Evolutionary conservation across 139 green algal genomes (phyloP).

Genomic region (Limnomonas spitsbergensis): DNA sequence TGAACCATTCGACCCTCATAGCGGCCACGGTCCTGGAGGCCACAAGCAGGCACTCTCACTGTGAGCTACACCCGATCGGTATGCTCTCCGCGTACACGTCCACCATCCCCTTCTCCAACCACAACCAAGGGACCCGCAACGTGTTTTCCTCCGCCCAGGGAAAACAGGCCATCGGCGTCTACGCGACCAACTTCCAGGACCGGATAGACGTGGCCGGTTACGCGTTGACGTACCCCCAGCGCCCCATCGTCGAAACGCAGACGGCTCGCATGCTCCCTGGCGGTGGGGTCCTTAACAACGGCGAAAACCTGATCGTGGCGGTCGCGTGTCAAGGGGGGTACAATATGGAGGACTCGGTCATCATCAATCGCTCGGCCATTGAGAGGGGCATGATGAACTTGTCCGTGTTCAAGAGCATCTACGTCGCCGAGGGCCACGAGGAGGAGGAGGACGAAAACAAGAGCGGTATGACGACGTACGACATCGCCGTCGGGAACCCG

Average conservation of each 20-base stretch:
- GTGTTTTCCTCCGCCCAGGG: slow-evolving; percentile 59
- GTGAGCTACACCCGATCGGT: slow-evolving; percentile 62
- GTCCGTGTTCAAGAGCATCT: slow-evolving; percentile 44
- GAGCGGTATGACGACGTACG: slow-evolving; percentile 37
- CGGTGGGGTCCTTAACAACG: slow-evolving; percentile 3
- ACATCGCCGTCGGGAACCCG: neutral
- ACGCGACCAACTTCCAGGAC: slow-evolving; percentile 54
- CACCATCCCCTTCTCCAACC: slow-evolving; percentile 67
- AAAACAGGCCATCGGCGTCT: slow-evolving; percentile 63
- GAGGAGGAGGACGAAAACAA: neutral
- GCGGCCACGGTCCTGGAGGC: slow-evolving; percentile 26
- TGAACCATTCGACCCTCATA: slow-evolving; percentile 60
- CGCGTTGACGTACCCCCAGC: slow-evolving; percentile 36
- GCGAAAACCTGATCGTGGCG: slow-evolving; percentile 59
- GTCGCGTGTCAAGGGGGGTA: slow-evolving; percentile 64
- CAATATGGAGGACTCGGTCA: slow-evolving; percentile 71
- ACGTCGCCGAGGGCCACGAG: neutral
- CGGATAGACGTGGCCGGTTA: slow-evolving; percentile 35
- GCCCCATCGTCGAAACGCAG: slow-evolving; percentile 42
- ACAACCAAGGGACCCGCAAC: slow-evolving; percentile 64
- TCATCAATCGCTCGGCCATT: slow-evolving; percentile 51
- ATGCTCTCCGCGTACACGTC: slow-evolving; percentile 56
- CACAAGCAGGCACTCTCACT: slow-evolving; percentile 55
- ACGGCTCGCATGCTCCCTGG: neutral
- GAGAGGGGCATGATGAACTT: slow-evolving; percentile 59